These are phyloP conservation scores for Mycena venus DNA, from an alignment of 768 basidiomycete genomes.

Conservation along the genomic window DNA sequence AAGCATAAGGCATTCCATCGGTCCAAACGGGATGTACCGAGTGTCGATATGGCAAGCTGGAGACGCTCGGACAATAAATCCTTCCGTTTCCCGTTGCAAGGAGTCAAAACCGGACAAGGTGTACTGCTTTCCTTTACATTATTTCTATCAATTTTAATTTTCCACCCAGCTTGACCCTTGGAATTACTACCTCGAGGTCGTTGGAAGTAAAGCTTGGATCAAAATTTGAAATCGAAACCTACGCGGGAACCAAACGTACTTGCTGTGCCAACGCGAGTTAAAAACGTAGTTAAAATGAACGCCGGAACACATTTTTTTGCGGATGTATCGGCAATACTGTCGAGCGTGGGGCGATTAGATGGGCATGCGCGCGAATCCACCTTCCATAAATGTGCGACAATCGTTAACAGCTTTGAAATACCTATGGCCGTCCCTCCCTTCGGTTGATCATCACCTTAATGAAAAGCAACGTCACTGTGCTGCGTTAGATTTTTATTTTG, in stretches of 20 bases:
- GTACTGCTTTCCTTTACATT: constrained; percentile 8
- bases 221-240: not conserved
- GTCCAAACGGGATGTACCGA: not conserved
- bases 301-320: not conserved
- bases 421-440: too few species aligned
- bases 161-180: constrained; percentile 8
- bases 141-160: not conserved
- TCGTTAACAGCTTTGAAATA: not conserved
- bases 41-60: not conserved
- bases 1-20: not conserved
- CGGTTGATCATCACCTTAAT: constrained; percentile 21
- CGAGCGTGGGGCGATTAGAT: constrained; percentile 9
- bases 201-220: constrained; percentile 1
- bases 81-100: constrained; percentile 22
- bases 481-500: constrained; percentile 19
- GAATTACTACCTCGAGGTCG: not conserved
- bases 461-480: constrained; percentile 23
- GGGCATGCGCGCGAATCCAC: not conserved
- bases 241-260: constrained; percentile 20
- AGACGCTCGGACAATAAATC: constrained; percentile 12
- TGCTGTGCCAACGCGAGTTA: not conserved
- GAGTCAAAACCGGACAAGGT: constrained; percentile 20
- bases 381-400: constrained; percentile 13
- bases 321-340: constrained; percentile 6
- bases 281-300: not conserved